Evolutionary conservation across 2,329 filamentous ascomycete genomes (phyloP).

Genomic region (Pyrenophora seminiperda): DNA sequence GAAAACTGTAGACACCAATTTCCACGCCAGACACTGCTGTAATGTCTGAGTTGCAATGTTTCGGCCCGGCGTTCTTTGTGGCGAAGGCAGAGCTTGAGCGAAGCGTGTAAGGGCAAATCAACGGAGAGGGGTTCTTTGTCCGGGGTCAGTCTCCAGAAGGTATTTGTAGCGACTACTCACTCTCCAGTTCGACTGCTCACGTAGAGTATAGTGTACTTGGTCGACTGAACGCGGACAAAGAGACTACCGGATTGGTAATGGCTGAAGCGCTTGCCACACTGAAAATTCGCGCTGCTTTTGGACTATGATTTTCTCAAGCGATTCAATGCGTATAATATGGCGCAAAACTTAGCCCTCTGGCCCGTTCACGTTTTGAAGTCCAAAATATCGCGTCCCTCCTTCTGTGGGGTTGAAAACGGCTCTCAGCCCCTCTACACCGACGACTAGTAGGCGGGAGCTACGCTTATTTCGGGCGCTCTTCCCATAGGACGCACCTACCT

Average conservation of each 20-base stretch:
- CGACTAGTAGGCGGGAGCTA: conserved; percentile 30
- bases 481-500: conserved; percentile 14
- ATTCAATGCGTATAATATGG: conserved; percentile 29
- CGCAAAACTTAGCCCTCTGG: conserved; percentile 26
- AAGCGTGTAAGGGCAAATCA: conserved; percentile 40
- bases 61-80: conserved; percentile 42
- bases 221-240: conserved; percentile 50
- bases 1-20: conserved; percentile 24
- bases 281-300: conserved; percentile 44
- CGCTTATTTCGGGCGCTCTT: conserved; percentile 31
- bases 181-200: conserved; percentile 44
- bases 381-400: conserved; percentile 33
- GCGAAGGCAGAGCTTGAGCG: conserved; percentile 32
- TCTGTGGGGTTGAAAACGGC: conserved; percentile 41
- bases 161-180: conserved; percentile 48
- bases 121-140: conserved; percentile 47
- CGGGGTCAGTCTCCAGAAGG: conserved; percentile 38
- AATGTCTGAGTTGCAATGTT: conserved; percentile 44
- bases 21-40: conserved; percentile 34
- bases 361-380: conserved; percentile 31
- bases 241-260: conserved; percentile 46
- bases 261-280: conserved; percentile 41
- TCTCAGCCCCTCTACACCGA: conserved; percentile 30
- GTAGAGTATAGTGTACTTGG: conserved; percentile 38
- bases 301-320: conserved; percentile 23